Conservation (phyloP, 2,329 filamentous ascomycete genomes). For the Parasarocladium wereldwijsianum region DNA sequence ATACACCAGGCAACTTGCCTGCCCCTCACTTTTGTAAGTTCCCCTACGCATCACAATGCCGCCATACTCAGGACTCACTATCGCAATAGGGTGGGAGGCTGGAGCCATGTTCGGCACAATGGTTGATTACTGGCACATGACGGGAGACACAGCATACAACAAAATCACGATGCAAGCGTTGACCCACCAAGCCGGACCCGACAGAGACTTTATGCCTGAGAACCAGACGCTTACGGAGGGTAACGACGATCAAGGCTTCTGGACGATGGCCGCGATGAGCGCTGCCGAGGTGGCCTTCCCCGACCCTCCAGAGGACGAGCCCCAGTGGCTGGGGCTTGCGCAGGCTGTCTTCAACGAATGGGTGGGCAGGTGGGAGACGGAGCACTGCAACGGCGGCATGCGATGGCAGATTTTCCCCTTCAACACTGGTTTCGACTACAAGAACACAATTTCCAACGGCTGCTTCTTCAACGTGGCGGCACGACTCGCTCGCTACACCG, state of each 20-base stretch:
- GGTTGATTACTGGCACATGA: constrained; percentile 59
- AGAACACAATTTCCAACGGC: constrained; percentile 54
- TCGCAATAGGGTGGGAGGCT: constrained; percentile 52
- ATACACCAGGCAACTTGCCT: constrained; percentile 41
- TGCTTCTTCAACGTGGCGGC: constrained; percentile 57
- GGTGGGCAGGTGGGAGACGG: constrained; percentile 51
- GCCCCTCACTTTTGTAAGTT: constrained; percentile 49
- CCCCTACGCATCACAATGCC: constrained; percentile 18
- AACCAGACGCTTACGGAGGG: constrained; percentile 48
- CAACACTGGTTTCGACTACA: constrained; percentile 57
- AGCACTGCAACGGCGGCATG: constrained; percentile 55
- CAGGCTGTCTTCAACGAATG: constrained; percentile 75
- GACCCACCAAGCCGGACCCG: constrained; percentile 43
- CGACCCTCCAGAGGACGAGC: constrained; percentile 44
- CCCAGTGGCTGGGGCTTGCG: constrained; percentile 62
- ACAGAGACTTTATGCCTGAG: constrained; percentile 49
- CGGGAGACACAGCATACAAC: constrained; percentile 52
- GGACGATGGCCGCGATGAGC: constrained; percentile 68
- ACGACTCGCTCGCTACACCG: constrained; percentile 63
- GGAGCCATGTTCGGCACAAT: constrained; percentile 57
- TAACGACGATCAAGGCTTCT: constrained; percentile 72
- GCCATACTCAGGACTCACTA: not conserved
- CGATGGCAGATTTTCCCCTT: constrained; percentile 77
- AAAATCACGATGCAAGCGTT: constrained; percentile 41
- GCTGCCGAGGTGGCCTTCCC: constrained; percentile 67